These are phyloP conservation scores for Pseudisothecium myosuroides DNA, from an alignment of 225 moss, liverwort and hornwort species.

Conservation along the genomic window DNA sequence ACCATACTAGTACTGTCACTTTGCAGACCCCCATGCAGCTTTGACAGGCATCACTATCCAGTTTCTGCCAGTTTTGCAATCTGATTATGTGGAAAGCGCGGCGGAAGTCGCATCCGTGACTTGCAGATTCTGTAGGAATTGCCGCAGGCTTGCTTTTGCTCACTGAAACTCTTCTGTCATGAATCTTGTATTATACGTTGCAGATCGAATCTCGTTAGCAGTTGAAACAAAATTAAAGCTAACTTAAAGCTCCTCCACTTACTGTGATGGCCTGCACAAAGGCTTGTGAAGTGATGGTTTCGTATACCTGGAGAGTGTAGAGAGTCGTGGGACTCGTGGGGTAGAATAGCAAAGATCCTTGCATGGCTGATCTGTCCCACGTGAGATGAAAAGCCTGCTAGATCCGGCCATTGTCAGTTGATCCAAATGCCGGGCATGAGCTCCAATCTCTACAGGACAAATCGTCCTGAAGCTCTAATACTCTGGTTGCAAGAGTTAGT, in stretches of 20 bases:
- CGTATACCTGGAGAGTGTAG: neutral
- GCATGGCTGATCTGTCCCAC: neutral
- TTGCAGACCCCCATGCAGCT: neutral
- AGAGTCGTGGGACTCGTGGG: neutral
- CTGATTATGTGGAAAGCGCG: neutral
- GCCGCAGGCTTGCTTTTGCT: neutral
- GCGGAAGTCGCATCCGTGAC: neutral
- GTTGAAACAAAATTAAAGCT: neutral
- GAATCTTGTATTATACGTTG: neutral
- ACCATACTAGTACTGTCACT: neutral
- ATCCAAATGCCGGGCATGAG: neutral
- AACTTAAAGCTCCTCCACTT: neutral
- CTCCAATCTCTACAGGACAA: neutral
- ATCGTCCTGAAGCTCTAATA: neutral
- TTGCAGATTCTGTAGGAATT: neutral
- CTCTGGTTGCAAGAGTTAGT: neutral
- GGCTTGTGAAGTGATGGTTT: neutral
- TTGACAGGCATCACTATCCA: neutral
- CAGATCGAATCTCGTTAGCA: neutral
- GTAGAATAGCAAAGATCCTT: neutral
- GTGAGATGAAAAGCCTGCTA: neutral
- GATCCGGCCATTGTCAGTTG: neutral
- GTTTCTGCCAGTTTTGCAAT: neutral
- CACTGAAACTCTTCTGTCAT: neutral
- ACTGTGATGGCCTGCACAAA: neutral